Conservation (phyloP, 2,329 filamentous ascomycete species). For the Beauveria bassiana region DNA sequence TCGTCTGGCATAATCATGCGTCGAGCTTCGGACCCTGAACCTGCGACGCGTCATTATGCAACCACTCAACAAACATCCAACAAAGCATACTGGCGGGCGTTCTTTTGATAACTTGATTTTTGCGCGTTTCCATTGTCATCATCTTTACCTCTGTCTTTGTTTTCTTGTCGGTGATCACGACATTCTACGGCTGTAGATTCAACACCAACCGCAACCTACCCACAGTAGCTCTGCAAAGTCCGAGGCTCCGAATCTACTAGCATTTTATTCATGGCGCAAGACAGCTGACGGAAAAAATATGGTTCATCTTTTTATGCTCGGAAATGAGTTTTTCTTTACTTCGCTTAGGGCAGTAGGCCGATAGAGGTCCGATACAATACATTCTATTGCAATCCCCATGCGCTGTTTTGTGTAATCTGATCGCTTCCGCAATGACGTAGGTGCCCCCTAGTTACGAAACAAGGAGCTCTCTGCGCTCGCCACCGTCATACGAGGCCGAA, state of each 20-base stretch:
- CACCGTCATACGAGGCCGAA: background rate
- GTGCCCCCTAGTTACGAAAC: background rate
- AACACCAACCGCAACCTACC: background rate
- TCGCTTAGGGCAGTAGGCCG: conserved; percentile 4
- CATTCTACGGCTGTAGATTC: background rate
- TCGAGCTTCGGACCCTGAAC: background rate
- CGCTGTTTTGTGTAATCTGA: background rate
- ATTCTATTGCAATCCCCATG: background rate
- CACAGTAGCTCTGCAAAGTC: background rate
- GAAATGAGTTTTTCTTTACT: background rate
- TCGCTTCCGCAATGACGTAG: background rate
- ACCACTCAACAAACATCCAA: background rate
- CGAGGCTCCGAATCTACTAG: background rate
- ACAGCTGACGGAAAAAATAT: background rate
- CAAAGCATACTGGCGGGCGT: conserved; percentile 5
- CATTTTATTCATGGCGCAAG: background rate
- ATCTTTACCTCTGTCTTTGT: background rate
- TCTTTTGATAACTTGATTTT: background rate
- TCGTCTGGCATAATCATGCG: background rate
- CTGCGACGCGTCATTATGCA: background rate
- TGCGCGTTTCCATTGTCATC: background rate
- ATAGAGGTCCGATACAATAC: background rate
- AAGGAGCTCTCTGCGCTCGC: background rate
- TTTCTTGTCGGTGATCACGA: background rate
- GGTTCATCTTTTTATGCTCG: background rate